These are phyloP conservation scores for Ilex asprella DNA, from an alignment of 257 asterid genomes.

Conservation along the genomic window DNA sequence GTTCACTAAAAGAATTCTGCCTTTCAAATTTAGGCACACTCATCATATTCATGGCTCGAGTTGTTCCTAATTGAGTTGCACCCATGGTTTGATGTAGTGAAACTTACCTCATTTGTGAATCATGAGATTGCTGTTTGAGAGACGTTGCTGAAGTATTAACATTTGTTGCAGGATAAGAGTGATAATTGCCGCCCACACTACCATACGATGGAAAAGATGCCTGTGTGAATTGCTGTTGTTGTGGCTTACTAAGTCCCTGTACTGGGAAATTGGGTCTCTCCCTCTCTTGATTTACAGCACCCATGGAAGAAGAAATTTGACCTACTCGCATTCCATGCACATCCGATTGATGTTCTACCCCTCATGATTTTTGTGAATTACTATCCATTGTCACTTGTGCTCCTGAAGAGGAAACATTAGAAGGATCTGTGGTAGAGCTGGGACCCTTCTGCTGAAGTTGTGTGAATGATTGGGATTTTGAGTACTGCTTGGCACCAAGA, in stretches of 20 bases:
- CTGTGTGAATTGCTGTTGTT: constrained; percentile 54
- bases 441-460: constrained; percentile 9
- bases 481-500: constrained; percentile 31
- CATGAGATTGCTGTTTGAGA: constrained; percentile 49
- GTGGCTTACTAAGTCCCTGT: constrained; percentile 71
- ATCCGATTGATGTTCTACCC: constrained; percentile 50
- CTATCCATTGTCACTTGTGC: constrained; percentile 29
- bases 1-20: constrained; percentile 43
- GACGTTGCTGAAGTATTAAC: constrained; percentile 38
- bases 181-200: constrained; percentile 44
- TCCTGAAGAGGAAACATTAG: constrained; percentile 16
- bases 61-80: constrained; percentile 39
- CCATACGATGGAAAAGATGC: constrained; percentile 50
- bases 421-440: constrained; percentile 19
- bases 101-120: constrained; percentile 61
- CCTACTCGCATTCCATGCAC: constrained; percentile 40
- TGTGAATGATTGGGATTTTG: constrained; percentile 12
- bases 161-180: constrained; percentile 50
- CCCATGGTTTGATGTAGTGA: constrained; percentile 49
- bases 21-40: constrained; percentile 53
- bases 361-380: constrained; percentile 35
- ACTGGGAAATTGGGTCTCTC: constrained; percentile 50
- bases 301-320: constrained; percentile 37
- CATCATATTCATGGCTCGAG: constrained; percentile 44
- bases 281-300: constrained; percentile 53